Percentiles rank a stretch among this genome's conserved stretches.
phyloP scores from a whole-genome alignment of 2,329 filamentous ascomycete species.

The Colletotrichum euphorbiae region DNA sequence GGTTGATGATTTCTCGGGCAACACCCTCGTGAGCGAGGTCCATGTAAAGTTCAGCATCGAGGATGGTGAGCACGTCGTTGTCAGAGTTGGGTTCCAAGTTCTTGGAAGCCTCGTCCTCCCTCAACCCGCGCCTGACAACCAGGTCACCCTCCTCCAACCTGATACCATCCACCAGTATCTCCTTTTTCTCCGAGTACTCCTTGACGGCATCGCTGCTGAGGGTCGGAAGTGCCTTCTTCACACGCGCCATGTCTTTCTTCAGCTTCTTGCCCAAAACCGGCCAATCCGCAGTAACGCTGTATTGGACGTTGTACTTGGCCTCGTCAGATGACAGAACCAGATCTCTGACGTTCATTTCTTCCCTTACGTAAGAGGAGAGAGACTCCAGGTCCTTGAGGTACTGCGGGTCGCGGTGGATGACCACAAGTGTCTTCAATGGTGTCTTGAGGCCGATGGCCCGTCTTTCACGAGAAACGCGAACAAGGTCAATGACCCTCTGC shows the following conservation, averaged over 20 bases:
- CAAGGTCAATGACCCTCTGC: conserved; percentile 96
- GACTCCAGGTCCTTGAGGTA: conserved; percentile 90
- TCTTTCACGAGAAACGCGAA: conserved; percentile 86
- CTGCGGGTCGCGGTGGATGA: conserved; percentile 85
- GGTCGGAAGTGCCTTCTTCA: conserved; percentile 88
- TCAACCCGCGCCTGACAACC: conserved; percentile 82
- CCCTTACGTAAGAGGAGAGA: conserved; percentile 86
- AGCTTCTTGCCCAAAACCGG: conserved; percentile 95
- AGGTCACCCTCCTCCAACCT: conserved; percentile 85
- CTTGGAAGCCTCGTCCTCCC: conserved; percentile 76
- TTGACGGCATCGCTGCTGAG: conserved; percentile 86
- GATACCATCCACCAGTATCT: conserved; percentile 88
- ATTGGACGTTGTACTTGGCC: conserved; percentile 90
- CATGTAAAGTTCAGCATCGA: conserved; percentile 85
- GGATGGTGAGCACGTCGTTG: conserved; percentile 88
- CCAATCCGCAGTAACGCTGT: conserved; percentile 92
- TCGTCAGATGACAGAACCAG: conserved; percentile 88
- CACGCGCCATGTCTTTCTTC: conserved; percentile 91
- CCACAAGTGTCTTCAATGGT: conserved; percentile 87
- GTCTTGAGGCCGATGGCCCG: conserved; percentile 89
- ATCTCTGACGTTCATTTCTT: conserved; percentile 92
- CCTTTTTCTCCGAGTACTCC: conserved; percentile 77
- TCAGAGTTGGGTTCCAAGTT: conserved; percentile 89
- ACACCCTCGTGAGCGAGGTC: conserved; percentile 90
- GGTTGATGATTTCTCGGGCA: conserved; percentile 91